A percentile compares a stretch with the other conserved stretches of the same genome.
These are phyloP conservation scores for Lasiodiplodia theobromae DNA, from an alignment of 2,329 filamentous ascomycete species.

Conservation along the genomic window DNA sequence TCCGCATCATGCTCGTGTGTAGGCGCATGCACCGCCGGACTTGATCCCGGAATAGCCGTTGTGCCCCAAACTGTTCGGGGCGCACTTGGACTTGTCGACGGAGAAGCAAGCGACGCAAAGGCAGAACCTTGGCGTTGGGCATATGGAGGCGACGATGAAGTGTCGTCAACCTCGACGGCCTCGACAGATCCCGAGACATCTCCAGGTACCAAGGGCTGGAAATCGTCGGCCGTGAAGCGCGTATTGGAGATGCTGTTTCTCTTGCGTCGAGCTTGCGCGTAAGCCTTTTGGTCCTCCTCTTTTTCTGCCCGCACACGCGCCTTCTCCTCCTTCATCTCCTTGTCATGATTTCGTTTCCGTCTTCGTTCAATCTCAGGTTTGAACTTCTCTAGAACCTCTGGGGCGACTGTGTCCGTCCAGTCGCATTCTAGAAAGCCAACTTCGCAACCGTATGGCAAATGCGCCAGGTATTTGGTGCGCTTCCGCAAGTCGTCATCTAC, in stretches of 20 bases:
- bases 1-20: constrained; percentile 57
- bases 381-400: constrained; percentile 78
- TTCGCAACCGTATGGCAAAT: constrained; percentile 88
- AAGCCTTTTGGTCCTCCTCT: constrained; percentile 71
- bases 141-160: constrained; percentile 57
- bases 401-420: constrained; percentile 86
- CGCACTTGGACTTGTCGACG: constrained; percentile 81
- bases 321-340: constrained; percentile 85
- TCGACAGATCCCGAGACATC: constrained; percentile 39
- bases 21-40: constrained; percentile 60
- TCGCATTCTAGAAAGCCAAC: constrained; percentile 92
- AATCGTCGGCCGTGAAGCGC: constrained; percentile 59
- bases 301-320: constrained; percentile 83
- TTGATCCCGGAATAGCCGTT: constrained; percentile 65
- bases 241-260: constrained; percentile 60
- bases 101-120: constrained; percentile 74
- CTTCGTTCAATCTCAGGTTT: constrained; percentile 77
- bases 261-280: constrained; percentile 69
- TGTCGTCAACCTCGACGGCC: constrained; percentile 42
- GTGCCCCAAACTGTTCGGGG: constrained; percentile 94
- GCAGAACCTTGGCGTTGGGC: constrained; percentile 61
- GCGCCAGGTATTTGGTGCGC: constrained; percentile 83
- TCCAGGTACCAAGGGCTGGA: constrained; percentile 48
- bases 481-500: constrained; percentile 86
- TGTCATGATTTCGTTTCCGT: constrained; percentile 79